Percentiles rank a stretch among this genome's conserved stretches.
These are phyloP conservation scores for Hibiscus mutabilis DNA, from an alignment of 345 rosid genomes.

Conservation along the genomic window DNA sequence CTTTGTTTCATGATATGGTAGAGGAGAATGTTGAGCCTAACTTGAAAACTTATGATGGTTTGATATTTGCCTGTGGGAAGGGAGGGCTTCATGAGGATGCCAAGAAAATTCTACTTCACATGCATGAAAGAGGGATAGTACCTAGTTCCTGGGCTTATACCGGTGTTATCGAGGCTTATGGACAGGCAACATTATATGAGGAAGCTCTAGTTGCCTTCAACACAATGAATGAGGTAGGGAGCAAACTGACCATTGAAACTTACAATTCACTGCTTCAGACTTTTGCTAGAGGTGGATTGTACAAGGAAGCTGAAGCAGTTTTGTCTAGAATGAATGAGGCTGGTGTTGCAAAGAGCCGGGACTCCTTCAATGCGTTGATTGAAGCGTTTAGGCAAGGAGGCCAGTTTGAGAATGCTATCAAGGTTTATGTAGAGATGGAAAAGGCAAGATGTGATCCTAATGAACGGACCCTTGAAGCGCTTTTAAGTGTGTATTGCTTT, in stretches of 20 bases:
- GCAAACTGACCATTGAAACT: slow-evolving; percentile 71
- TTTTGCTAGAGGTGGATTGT: slow-evolving; percentile 85
- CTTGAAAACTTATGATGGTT: slow-evolving; percentile 85
- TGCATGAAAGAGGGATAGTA: slow-evolving; percentile 64
- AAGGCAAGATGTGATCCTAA: slow-evolving; percentile 71
- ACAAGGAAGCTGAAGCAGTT: slow-evolving; percentile 65
- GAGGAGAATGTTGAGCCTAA: slow-evolving; percentile 89
- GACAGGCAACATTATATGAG: slow-evolving; percentile 82
- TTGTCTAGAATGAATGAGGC: slow-evolving; percentile 55
- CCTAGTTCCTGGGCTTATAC: slow-evolving; percentile 84
- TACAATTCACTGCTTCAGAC: slow-evolving; percentile 67
- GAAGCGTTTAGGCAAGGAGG: slow-evolving; percentile 93
- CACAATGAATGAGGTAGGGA: slow-evolving; percentile 81
- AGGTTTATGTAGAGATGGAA: slow-evolving; percentile 83
- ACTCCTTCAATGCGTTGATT: slow-evolving; percentile 81
- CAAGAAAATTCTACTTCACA: slow-evolving; percentile 59
- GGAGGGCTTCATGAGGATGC: slow-evolving; percentile 90
- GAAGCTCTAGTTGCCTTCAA: slow-evolving; percentile 84
- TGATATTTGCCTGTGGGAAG: slow-evolving; percentile 81
- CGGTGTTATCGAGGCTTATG: slow-evolving; percentile 84
- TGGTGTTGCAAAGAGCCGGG: slow-evolving; percentile 55
- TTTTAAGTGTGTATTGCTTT: slow-evolving; percentile 69
- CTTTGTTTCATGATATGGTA: slow-evolving; percentile 89
- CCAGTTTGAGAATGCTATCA: slow-evolving; percentile 84
- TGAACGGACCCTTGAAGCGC: slow-evolving; percentile 89